phyloP scores from a whole-genome alignment of 176 grass and related monocot species.

The Dactylis glomerata region DNA sequence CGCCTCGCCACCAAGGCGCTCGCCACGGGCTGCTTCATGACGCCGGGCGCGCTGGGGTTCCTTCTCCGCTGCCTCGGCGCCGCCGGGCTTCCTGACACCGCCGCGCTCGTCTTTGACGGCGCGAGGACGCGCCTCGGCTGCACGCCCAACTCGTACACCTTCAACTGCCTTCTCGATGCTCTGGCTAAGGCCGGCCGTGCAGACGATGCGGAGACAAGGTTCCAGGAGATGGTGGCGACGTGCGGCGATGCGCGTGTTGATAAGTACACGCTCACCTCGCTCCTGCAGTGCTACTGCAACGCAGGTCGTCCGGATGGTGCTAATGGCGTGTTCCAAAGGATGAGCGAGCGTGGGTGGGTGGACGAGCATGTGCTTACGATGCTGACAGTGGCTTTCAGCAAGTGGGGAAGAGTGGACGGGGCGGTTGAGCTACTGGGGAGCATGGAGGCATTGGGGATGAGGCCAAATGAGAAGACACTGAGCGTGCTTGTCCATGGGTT shows the following conservation, averaged over 20 bases:
- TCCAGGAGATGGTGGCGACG: conserved; percentile 52
- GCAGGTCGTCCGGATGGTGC: conserved; percentile 40
- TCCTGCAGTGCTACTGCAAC: conserved; percentile 73
- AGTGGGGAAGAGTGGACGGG: conserved; percentile 64
- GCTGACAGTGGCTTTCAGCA: conserved; percentile 67
- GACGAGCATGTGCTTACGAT: conserved; percentile 67
- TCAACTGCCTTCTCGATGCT: conserved; percentile 74
- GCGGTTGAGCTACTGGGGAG: conserved; percentile 50
- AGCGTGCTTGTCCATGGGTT: conserved; percentile 61
- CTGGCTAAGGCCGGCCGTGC: conserved; percentile 50
- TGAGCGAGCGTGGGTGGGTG: conserved; percentile 57
- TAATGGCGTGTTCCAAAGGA: conserved; percentile 49
- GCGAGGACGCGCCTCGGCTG: conserved; percentile 42
- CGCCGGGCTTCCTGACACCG: conserved; percentile 50
- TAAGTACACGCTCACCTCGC: conserved; percentile 74
- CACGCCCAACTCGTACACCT: conserved; percentile 71
- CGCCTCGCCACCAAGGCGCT: conserved; percentile 43
- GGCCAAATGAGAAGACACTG: conserved; percentile 58
- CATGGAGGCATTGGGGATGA: conserved; percentile 55
- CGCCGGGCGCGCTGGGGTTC: conserved; percentile 65
- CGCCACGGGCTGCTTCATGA: conserved; percentile 51
- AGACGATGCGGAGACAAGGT: conserved; percentile 48
- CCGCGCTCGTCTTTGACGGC: conserved; percentile 45
- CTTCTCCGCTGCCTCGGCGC: conserved; percentile 66
- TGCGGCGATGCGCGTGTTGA: conserved; percentile 41